Evolutionary conservation across 495 filamentous ascomycete species (phyloP).

Genomic region (Trichoderma orchidacearum): DNA sequence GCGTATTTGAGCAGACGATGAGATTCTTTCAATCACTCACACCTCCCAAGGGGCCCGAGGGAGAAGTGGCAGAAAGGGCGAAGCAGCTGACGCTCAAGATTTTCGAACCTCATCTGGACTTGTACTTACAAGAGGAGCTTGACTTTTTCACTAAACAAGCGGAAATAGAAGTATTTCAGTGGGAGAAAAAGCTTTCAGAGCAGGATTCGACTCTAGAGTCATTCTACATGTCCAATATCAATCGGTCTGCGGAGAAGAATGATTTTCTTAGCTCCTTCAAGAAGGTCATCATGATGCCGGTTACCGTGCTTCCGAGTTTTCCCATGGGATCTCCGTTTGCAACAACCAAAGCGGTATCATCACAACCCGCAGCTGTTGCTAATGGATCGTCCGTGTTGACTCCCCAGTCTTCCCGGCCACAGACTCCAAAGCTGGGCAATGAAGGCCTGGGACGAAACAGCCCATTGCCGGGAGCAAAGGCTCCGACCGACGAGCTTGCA

Average conservation of each 20-base stretch:
- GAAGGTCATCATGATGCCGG: constrained; percentile 98
- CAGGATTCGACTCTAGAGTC: constrained; percentile 85
- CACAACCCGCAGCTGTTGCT: constrained; percentile 10
- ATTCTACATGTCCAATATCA: constrained; percentile 89
- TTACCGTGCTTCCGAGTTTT: constrained; percentile 67
- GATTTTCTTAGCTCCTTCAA: constrained; percentile 96
- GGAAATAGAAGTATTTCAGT: constrained; percentile 63
- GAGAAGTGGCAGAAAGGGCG: constrained; percentile 24
- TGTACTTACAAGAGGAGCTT: constrained; percentile 87
- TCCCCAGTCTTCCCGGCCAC: constrained; percentile 28
- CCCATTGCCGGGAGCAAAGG: constrained; percentile 38
- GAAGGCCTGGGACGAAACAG: constrained; percentile 17
- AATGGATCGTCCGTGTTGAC: constrained; percentile 14
- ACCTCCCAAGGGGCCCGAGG: constrained; percentile 26
- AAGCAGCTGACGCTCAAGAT: constrained; percentile 51
- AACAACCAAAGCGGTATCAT: constrained; percentile 3
- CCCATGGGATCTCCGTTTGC: constrained; percentile 32
- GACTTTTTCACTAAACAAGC: constrained; percentile 66
- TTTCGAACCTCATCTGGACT: constrained; percentile 84
- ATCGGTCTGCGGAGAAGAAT: constrained; percentile 85
- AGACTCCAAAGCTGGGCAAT: constrained; percentile 23
- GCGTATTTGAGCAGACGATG: constrained; percentile 72
- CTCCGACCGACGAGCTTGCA: constrained; percentile 79
- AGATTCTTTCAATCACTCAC: constrained; percentile 57
- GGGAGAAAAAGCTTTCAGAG: constrained; percentile 84